Evolutionary conservation across 2,329 filamentous ascomycete species (phyloP), one percentile per base, ranked within the genome.

Genomic region (Nemania bipapillata): DNA sequence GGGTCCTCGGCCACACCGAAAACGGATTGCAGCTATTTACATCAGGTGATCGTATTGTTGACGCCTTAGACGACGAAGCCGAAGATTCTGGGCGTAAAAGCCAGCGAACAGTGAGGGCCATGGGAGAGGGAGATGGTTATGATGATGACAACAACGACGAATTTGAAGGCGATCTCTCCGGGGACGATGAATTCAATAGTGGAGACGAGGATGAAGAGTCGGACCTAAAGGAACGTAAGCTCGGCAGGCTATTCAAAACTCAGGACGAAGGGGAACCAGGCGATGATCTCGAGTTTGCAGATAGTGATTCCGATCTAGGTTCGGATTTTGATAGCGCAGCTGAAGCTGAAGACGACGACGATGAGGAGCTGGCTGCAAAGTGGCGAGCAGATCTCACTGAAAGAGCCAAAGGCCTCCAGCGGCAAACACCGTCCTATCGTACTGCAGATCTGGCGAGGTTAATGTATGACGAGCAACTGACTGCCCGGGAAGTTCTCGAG

Each of bases 301-400:
- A 99, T 77, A 97, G 93, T 76, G 96, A 99, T 79, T 99, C 96
- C 0, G 96, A 99, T 78, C 86, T 99, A 4, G 96, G 96, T 6
- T 97, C 95, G 5, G 86, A 87, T 2, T 83, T 83, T 17, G 70
- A 24, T 9, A 59, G 42, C 17, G 68, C 20, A 8, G 57, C 65
- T 17, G 69, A 69, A 52, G 70, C 40, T 17, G 60, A 61, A 3
- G 63, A 95, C 30, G 65, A 69, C 1, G 91, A 92, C 60, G 93
- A 95, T 56, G 93, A 95, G 55, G 90, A 91, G 45, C 91, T 90
- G 2, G 90, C 86, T 2, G 75, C 92, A 24, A 87, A 89, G 52
- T 99, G 96, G 96, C 99, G 99, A 79, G 88, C 92, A 26, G 94
- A 97, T 74, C 87, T 99, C 78, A 82, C 88, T 9, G 90, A 91